These are phyloP conservation scores for Cladosporium sp. DNA, from an alignment of 2,329 filamentous ascomycete genomes.

Conservation along the genomic window DNA sequence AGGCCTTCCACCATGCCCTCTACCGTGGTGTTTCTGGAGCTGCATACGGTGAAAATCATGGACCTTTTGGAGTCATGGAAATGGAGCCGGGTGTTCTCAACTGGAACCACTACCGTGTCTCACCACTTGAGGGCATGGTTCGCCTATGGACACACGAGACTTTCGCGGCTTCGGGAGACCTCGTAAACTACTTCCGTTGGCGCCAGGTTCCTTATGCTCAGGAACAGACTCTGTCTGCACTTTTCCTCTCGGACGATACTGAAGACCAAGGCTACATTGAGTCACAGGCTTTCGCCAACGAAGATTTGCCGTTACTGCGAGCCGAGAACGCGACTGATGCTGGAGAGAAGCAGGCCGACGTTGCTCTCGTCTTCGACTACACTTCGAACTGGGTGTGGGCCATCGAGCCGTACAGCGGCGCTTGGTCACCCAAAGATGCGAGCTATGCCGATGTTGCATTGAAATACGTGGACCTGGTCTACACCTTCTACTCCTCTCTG, in stretches of 20 bases:
- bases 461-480: conserved; percentile 24
- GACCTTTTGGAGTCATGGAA: conserved; percentile 30
- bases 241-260: conserved; percentile 25
- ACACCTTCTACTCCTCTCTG: conserved; percentile 28
- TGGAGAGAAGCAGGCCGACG: conserved; percentile 23
- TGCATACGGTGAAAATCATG: conserved; percentile 22
- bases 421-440: conserved; percentile 26
- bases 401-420: conserved; percentile 28
- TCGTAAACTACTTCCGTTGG: conserved; percentile 31
- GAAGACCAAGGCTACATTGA: conserved; percentile 26
- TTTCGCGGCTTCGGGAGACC: conserved; percentile 26
- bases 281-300: conserved; percentile 22
- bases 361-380: conserved; percentile 27
- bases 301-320: conserved; percentile 23
- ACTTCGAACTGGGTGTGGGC: conserved; percentile 27
- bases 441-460: conserved; percentile 22
- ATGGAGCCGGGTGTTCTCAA: conserved; percentile 31
- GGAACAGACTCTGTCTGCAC: conserved; percentile 28
- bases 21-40: conserved; percentile 28
- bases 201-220: conserved; percentile 28
- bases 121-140: conserved; percentile 29
- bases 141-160: conserved; percentile 30
- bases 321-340: not conserved
- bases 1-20: conserved; percentile 25
- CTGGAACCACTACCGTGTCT: conserved; percentile 29